phyloP scores from a whole-genome alignment of 495 filamentous ascomycete genomes.

The Aspergillus sclerotiicarbonarius region DNA sequence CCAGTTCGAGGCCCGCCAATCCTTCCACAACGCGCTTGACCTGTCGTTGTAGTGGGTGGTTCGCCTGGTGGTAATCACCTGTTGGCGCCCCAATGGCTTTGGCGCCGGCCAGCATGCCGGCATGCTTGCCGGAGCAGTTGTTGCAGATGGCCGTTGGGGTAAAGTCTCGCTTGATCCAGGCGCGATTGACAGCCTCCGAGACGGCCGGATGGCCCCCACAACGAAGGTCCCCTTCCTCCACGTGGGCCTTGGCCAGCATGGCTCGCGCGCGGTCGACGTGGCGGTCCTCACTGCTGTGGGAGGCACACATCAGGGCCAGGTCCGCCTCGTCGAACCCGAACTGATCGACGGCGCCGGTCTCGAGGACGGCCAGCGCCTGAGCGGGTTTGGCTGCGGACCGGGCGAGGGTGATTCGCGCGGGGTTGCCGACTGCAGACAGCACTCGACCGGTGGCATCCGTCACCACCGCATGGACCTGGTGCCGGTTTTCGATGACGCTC shows the following conservation, averaged over 20 bases:
- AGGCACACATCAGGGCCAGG: slow-evolving; percentile 43
- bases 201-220: slow-evolving; percentile 39
- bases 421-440: slow-evolving; percentile 36
- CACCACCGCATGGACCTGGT: slow-evolving; percentile 38
- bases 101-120: slow-evolving; percentile 38
- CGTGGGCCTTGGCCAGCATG: slow-evolving; percentile 31
- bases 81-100: slow-evolving; percentile 28
- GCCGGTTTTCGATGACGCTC: slow-evolving; percentile 37
- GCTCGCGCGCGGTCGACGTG: slow-evolving; percentile 30
- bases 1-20: slow-evolving; percentile 18
- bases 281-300: slow-evolving; percentile 42
- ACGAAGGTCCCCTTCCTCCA: slow-evolving; percentile 30
- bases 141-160: slow-evolving; percentile 30
- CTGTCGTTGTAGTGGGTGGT: slow-evolving; percentile 28
- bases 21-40: slow-evolving; percentile 30
- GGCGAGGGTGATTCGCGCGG: slow-evolving; percentile 33
- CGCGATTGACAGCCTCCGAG: slow-evolving; percentile 24
- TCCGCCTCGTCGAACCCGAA: slow-evolving; percentile 37
- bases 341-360: slow-evolving; percentile 29
- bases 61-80: slow-evolving; percentile 29
- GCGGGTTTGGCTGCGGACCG: slow-evolving; percentile 44
- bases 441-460: slow-evolving; percentile 29
- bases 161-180: slow-evolving; percentile 40
- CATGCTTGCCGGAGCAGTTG: slow-evolving; percentile 45
- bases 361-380: slow-evolving; percentile 36